Percentiles rank a stretch among this genome's conserved stretches.
phyloP scores from a whole-genome alignment of 495 filamentous ascomycete species.

The Aspergillus baeticus region DNA sequence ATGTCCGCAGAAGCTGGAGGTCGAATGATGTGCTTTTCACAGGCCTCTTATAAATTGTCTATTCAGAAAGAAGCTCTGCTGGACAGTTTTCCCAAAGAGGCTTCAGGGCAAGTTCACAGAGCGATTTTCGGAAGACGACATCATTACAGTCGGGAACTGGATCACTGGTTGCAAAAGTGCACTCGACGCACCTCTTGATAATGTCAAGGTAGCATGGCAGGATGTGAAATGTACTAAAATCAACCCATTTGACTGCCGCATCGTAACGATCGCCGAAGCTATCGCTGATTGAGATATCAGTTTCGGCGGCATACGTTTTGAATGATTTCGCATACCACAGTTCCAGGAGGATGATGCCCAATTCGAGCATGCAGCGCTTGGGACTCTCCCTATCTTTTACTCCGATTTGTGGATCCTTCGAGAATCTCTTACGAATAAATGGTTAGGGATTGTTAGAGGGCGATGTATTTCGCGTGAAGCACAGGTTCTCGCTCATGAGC shows the following conservation, averaged over 20 bases:
- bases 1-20: too few relatives aligned
- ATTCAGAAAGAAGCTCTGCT: neutral
- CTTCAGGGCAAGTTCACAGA: slow-evolving; percentile 8
- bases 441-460: neutral
- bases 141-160: neutral
- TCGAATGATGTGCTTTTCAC: too few relatives aligned
- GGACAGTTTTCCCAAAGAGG: slow-evolving; percentile 11
- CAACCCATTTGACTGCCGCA: neutral
- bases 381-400: neutral
- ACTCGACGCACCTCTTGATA: slow-evolving; percentile 10
- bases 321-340: neutral
- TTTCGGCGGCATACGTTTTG: neutral
- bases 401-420: neutral
- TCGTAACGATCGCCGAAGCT: neutral
- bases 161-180: slow-evolving; percentile 7
- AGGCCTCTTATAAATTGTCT: too few relatives aligned
- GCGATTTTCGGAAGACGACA: slow-evolving; percentile 2
- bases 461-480: neutral
- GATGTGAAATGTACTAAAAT: neutral
- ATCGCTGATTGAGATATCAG: neutral
- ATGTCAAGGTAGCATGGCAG: slow-evolving; percentile 3
- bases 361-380: slow-evolving; percentile 1
- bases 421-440: neutral
- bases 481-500: slow-evolving; percentile 1
- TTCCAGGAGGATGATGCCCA: slow-evolving; percentile 12